Conservation (phyloP, 208 protist genomes). For the Leishmania aethiopica region DNA sequence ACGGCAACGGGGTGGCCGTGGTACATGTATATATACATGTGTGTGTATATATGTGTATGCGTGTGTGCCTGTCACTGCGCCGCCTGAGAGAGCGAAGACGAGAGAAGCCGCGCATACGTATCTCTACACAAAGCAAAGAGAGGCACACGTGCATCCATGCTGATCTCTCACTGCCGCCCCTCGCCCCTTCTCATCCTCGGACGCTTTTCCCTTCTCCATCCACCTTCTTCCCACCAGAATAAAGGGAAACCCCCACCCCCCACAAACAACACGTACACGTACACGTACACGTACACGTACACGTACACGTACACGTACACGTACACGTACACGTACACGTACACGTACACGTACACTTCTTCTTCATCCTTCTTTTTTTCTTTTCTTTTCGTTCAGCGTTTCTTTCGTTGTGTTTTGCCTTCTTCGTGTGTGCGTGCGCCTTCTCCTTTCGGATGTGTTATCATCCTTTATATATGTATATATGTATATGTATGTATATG, state of each 20-base stretch:
- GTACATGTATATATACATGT: neutral
- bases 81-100: neutral
- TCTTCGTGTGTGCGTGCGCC: neutral
- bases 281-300: neutral
- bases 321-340: no score
- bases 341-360: neutral
- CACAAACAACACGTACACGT: neutral
- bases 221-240: neutral
- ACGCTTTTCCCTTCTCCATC: neutral
- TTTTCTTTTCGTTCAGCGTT: neutral
- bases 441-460: conserved; percentile 1
- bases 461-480: conserved; percentile 3
- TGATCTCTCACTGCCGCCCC: neutral
- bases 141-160: neutral
- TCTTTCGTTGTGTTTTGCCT: neutral
- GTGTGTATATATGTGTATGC: neutral
- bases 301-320: neutral
- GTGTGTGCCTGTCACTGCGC: neutral
- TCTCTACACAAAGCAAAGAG: neutral
- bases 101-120: neutral
- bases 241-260: no score
- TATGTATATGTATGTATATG: no score
- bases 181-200: neutral
- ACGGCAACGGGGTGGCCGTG: neutral
- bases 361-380: neutral